Evolutionary conservation across 192 early-diverging fungal species (phyloP), one percentile per base, ranked within the genome.

Genomic region (Oehlia diaphana): DNA sequence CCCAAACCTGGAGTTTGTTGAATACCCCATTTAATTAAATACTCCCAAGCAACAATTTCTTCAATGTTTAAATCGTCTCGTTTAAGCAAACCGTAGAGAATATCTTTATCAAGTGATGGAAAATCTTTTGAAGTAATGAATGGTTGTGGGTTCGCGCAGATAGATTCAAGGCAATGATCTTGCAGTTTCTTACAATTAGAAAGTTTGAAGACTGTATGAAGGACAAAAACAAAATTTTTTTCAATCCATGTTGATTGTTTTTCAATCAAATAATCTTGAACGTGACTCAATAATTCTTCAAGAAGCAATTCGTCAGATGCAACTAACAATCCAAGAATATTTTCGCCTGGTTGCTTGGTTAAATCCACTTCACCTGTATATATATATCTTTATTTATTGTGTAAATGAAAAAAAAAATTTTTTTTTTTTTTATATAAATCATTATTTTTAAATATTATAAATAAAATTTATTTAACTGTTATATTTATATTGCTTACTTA

Each of bases 241-340:
- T 31, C 10, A 4, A 76, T 21, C 74, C 74, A 76, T 35, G 19
- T 73, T 7, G 62, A 5, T 35, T 76, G 62, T 64, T 76, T 23
- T 21, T 61, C 58, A 21, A 76, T 76, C 19, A 76, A 63, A 64
- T 76, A 61, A 1, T 39, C 62, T 39, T 76, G 74, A 26, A n/a
- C 14, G 33, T 63, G 28, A 19, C 2, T 33, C 10, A 76, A 63
- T 64, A 76, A 39, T 76, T 76, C 74, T 49, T 37, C 58, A 23
- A 76, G 14, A 14, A 49, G 33, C 31, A 76, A 39, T 42, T 76
- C 74, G 9, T 76, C 74, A 63, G 74, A 76, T 42, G 74, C 74
- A 39, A 64, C n/a, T n/a, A 76, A 37, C 9, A 76, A 61, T 8
- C 37, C n/a, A 37, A 76, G 28, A 63, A 76, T 76, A 28, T 63